A percentile compares a stretch with the other conserved stretches of the same genome.
phyloP scores from a whole-genome alignment of 345 rosid genomes.

The Hibiscus syriacus region DNA sequence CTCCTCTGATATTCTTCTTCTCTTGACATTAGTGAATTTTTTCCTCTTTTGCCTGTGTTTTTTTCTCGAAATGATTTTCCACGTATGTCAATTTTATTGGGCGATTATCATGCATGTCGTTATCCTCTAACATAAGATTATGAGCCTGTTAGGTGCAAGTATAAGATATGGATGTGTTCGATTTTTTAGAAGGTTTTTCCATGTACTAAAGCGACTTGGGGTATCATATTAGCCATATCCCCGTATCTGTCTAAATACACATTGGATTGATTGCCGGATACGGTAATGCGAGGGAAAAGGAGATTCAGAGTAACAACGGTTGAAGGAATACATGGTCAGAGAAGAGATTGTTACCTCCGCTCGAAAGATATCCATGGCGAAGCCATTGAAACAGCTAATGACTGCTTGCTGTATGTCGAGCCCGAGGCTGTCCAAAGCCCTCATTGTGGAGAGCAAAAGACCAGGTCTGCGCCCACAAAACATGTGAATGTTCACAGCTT shows the following conservation, averaged over 20 bases:
- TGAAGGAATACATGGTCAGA: background rate
- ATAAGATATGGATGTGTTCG: background rate
- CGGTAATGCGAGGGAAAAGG: background rate
- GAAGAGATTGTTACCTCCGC: slow-evolving; percentile 48
- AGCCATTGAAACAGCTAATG: slow-evolving; percentile 73
- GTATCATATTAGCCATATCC: no score
- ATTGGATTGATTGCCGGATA: background rate
- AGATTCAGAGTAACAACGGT: background rate
- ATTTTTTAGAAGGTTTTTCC: no score
- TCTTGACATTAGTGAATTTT: no score
- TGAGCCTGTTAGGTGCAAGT: background rate
- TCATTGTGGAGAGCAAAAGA: slow-evolving; percentile 61
- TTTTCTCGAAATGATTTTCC: no score
- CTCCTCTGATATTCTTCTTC: no score
- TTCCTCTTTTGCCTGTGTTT: no score
- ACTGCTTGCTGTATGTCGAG: slow-evolving; percentile 57
- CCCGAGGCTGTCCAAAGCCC: slow-evolving; percentile 65
- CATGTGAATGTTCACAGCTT: slow-evolving; percentile 83
- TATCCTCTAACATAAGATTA: no score
- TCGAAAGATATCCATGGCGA: slow-evolving; percentile 68
- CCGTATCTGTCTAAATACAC: no score
- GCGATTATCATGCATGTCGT: no score
- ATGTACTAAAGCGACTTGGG: no score
- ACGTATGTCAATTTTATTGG: no score
- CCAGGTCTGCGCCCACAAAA: slow-evolving; percentile 67